Percentiles rank a stretch among this genome's conserved stretches.
Conservation (phyloP, 441 rosid genomes). For the Syzygium malaccense region DNA sequence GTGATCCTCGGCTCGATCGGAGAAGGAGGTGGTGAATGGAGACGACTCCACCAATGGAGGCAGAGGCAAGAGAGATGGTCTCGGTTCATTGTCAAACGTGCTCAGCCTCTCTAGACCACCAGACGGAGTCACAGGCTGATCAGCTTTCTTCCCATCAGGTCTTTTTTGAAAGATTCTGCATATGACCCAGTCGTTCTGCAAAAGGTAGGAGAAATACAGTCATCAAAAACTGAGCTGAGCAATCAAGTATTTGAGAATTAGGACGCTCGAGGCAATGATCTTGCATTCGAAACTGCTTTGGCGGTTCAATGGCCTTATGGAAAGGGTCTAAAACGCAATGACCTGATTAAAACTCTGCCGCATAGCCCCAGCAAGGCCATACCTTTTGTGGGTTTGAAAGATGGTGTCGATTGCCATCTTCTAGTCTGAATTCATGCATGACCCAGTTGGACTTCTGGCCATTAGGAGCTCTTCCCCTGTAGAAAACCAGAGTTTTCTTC, state of each 20-base stretch:
- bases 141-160: slow-evolving; percentile 20
- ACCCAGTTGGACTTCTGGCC: slow-evolving; percentile 45
- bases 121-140: background rate
- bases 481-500: slow-evolving; percentile 47
- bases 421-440: slow-evolving; percentile 39
- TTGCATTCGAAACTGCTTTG: background rate
- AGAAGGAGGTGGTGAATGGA: slow-evolving; percentile 36
- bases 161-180: slow-evolving; percentile 36
- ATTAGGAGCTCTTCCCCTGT: slow-evolving; percentile 59
- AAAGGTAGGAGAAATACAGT: background rate
- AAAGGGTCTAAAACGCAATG: background rate
- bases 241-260: background rate
- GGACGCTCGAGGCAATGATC: background rate
- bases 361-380: background rate
- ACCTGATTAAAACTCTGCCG: background rate
- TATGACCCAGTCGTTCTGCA: slow-evolving; percentile 50
- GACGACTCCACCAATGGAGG: slow-evolving; percentile 53
- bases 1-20: slow-evolving; percentile 10
- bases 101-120: background rate
- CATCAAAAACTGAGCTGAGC: background rate
- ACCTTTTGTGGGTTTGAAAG: slow-evolving; percentile 28
- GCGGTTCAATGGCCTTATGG: background rate
- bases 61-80: background rate
- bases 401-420: slow-evolving; percentile 16
- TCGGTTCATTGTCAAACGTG: slow-evolving; percentile 1